Evolutionary conservation across 2,329 filamentous ascomycete genomes (phyloP).

Genomic region (Penicillium sp.): DNA sequence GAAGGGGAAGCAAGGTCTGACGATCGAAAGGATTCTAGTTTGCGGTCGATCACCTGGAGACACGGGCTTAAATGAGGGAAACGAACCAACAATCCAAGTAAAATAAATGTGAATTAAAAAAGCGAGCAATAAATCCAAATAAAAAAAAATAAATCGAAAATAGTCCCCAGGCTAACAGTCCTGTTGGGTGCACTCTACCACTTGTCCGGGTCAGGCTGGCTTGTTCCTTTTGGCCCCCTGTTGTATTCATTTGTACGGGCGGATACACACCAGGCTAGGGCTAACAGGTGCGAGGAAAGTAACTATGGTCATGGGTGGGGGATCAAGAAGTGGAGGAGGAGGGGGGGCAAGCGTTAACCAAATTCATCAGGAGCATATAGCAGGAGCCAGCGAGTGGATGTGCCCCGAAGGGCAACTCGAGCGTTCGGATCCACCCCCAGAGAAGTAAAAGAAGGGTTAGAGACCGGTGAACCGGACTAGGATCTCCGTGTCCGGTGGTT

Average conservation of each 20-base stretch:
- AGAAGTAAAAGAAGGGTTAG: slow-evolving; percentile 16
- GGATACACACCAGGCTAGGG: slow-evolving; percentile 29
- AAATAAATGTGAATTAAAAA: slow-evolving; percentile 3
- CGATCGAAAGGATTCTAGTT: slow-evolving; percentile 24
- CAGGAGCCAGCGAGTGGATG: background rate
- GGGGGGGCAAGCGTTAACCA: background rate
- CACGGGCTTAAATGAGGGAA: slow-evolving; percentile 27
- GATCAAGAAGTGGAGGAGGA: background rate
- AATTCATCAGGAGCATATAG: background rate
- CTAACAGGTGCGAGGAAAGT: slow-evolving; percentile 20
- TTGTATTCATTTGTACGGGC: slow-evolving; percentile 29
- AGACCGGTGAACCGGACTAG: slow-evolving; percentile 26
- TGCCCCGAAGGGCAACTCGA: slow-evolving; percentile 1
- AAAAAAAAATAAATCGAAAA: slow-evolving; percentile 17
- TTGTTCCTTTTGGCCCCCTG: slow-evolving; percentile 33
- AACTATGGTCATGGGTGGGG: background rate
- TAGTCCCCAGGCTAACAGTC: slow-evolving; percentile 23
- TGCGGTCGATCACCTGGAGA: slow-evolving; percentile 28
- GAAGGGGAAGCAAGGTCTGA: slow-evolving; percentile 23
- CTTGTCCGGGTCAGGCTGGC: slow-evolving; percentile 26
- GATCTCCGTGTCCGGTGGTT: slow-evolving; percentile 3
- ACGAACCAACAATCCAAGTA: slow-evolving; percentile 2
- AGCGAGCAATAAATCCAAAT: background rate
- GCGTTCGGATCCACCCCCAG: slow-evolving; percentile 27
- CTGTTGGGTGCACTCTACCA: slow-evolving; percentile 30